Percentiles rank a stretch among this genome's conserved stretches.
phyloP scores from a whole-genome alignment of 2,329 filamentous ascomycete species.

The Phoma sp. region DNA sequence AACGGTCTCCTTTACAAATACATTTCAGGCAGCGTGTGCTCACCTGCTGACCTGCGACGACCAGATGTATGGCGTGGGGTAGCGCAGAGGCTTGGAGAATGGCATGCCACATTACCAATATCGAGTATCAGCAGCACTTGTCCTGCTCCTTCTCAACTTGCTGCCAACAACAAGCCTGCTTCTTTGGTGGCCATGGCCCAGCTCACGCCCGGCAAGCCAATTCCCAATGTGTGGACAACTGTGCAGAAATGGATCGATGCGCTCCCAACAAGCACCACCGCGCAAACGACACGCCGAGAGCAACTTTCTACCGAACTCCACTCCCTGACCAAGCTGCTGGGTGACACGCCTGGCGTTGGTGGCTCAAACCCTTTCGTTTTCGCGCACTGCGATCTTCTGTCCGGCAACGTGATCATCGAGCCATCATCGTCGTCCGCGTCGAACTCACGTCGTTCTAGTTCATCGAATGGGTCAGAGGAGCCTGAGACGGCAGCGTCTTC shows the following conservation, averaged over 20 bases:
- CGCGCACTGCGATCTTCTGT: constrained; percentile 93
- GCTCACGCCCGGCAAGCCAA: constrained; percentile 68
- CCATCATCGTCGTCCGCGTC: constrained; percentile 53
- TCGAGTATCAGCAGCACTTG: constrained; percentile 55
- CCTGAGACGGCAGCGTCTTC: constrained; percentile 37
- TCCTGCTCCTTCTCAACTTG: constrained; percentile 40
- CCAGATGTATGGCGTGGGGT: constrained; percentile 81
- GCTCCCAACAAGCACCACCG: constrained; percentile 74
- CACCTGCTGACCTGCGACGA: constrained; percentile 78
- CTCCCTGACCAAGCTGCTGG: constrained; percentile 72
- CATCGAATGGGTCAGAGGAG: constrained; percentile 39
- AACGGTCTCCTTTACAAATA: constrained; percentile 97
- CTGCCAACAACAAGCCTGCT: constrained; percentile 43
- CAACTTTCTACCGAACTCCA: constrained; percentile 77
- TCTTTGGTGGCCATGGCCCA: constrained; percentile 46
- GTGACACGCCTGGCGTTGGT: constrained; percentile 78
- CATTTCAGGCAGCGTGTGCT: constrained; percentile 80
- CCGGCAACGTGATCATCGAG: constrained; percentile 91
- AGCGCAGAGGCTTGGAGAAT: constrained; percentile 83
- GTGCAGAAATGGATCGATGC: constrained; percentile 96
- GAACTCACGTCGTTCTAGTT: constrained; percentile 42
- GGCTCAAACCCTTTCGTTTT: constrained; percentile 78
- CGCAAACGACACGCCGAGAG: constrained; percentile 70
- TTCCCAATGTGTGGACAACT: constrained; percentile 92
- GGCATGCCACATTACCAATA: constrained; percentile 78